phyloP scores from a whole-genome alignment of 2,329 filamentous ascomycete genomes.

The Blastomyces parvus region DNA sequence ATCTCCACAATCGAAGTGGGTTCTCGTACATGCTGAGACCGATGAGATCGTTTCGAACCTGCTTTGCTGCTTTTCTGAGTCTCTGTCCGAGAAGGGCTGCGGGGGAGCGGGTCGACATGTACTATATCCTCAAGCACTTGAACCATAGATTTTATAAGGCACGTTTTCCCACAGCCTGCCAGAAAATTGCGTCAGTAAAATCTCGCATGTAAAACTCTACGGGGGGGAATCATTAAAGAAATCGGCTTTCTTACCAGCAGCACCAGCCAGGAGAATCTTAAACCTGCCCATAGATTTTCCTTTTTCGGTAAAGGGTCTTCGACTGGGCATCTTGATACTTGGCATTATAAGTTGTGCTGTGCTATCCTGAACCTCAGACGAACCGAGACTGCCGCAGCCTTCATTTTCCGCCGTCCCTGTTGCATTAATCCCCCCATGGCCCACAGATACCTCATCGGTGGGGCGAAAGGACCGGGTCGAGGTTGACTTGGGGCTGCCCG shows the following conservation, averaged over 20 bases:
- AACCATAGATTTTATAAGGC: conserved; percentile 77
- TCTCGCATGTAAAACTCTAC: not conserved
- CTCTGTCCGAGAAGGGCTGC: conserved; percentile 13
- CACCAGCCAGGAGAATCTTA: conserved; percentile 79
- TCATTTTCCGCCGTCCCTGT: conserved; percentile 48
- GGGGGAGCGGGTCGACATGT: conserved; percentile 62
- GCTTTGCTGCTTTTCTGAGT: conserved; percentile 13
- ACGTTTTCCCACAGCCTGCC: conserved; percentile 75
- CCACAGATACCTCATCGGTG: conserved; percentile 48
- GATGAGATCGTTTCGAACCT: conserved; percentile 8
- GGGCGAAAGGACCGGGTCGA: conserved; percentile 50
- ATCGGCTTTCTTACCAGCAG: conserved; percentile 48
- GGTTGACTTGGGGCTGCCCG: conserved; percentile 51
- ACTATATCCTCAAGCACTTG: conserved; percentile 86
- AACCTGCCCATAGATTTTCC: conserved; percentile 77
- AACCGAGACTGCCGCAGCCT: conserved; percentile 39
- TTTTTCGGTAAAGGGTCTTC: conserved; percentile 78
- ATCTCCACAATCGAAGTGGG: conserved; percentile 51
- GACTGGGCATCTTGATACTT: conserved; percentile 79
- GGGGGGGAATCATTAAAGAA: not conserved
- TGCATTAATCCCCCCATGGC: conserved; percentile 48
- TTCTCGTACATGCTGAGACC: conserved; percentile 4
- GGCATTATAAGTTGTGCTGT: conserved; percentile 90
- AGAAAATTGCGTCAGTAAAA: not conserved
- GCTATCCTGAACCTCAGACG: conserved; percentile 29